Evolutionary conservation across 2,329 filamentous ascomycete genomes (phyloP).

Genomic region (Rutstroemia sydowiana): DNA sequence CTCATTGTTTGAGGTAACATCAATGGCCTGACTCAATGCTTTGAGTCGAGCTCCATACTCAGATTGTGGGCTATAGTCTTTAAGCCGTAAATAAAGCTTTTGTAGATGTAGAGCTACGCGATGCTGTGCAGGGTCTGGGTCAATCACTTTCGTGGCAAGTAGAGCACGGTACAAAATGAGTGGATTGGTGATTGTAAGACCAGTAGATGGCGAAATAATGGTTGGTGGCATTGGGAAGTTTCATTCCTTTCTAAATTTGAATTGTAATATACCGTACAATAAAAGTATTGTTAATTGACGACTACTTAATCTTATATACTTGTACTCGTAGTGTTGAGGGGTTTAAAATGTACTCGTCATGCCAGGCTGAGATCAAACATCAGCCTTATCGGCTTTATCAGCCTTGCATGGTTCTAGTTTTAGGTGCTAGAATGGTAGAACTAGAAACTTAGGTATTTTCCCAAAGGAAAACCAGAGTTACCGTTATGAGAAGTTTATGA

Average conservation of each 20-base stretch:
- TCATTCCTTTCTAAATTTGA: background rate
- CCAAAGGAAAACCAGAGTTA: no score
- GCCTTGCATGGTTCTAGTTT: no score
- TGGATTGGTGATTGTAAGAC: slow-evolving; percentile 59
- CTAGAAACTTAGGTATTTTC: background rate
- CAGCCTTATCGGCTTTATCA: background rate
- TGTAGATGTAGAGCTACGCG: slow-evolving; percentile 68
- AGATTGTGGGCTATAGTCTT: slow-evolving; percentile 67
- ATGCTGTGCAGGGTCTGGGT: slow-evolving; percentile 65
- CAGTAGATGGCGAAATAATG: slow-evolving; percentile 34
- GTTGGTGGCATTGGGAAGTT: slow-evolving; percentile 27
- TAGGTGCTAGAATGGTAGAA: no score
- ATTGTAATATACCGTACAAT: background rate
- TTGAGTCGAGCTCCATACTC: slow-evolving; percentile 62
- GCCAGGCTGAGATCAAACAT: background rate
- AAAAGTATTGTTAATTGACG: no score
- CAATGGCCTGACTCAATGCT: slow-evolving; percentile 45
- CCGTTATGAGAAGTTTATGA: no score
- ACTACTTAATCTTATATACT: no score
- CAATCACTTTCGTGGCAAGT: slow-evolving; percentile 53
- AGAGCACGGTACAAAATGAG: slow-evolving; percentile 69
- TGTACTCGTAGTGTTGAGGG: background rate
- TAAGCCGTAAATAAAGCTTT: slow-evolving; percentile 66
- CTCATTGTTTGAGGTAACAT: slow-evolving; percentile 24
- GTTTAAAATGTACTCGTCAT: slow-evolving; percentile 6